These are phyloP conservation scores for Salix exigua DNA, from an alignment of 345 rosid species.

Conservation along the genomic window DNA sequence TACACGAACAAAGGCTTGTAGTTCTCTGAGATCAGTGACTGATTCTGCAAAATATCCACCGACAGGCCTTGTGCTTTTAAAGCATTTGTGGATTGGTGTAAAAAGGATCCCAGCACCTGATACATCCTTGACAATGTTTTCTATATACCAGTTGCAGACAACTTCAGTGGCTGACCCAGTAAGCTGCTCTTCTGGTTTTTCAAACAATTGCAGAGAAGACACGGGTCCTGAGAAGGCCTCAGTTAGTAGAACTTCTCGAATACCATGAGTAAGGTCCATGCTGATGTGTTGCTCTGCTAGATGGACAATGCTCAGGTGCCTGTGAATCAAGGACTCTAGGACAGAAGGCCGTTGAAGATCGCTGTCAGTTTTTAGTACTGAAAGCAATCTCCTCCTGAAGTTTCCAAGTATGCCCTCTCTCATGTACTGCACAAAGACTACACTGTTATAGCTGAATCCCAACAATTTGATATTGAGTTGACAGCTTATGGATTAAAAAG, in stretches of 20 bases:
- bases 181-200: slow-evolving; percentile 66
- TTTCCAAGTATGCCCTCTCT: slow-evolving; percentile 95
- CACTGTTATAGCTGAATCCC: slow-evolving; percentile 13
- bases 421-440: slow-evolving; percentile 70
- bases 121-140: slow-evolving; percentile 89
- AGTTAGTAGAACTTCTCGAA: slow-evolving; percentile 75
- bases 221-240: slow-evolving; percentile 94
- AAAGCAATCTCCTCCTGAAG: slow-evolving; percentile 86
- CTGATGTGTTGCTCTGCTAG: slow-evolving; percentile 97
- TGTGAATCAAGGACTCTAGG: slow-evolving; percentile 72
- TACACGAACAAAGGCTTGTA: slow-evolving; percentile 78
- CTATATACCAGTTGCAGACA: slow-evolving; percentile 98
- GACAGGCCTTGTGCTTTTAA: slow-evolving; percentile 96
- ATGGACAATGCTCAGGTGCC: slow-evolving; percentile 89
- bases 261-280: slow-evolving; percentile 97
- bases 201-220: slow-evolving; percentile 69
- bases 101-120: slow-evolving; percentile 95
- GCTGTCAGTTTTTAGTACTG: slow-evolving; percentile 77
- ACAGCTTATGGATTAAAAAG: not conserved
- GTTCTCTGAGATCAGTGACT: slow-evolving; percentile 78
- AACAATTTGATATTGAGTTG: not conserved
- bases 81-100: slow-evolving; percentile 82
- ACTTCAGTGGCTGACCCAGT: slow-evolving; percentile 83
- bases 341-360: slow-evolving; percentile 97
- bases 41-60: slow-evolving; percentile 99